phyloP scores from a whole-genome alignment of 768 basidiomycete species.

The Auriscalpium microsporum region DNA sequence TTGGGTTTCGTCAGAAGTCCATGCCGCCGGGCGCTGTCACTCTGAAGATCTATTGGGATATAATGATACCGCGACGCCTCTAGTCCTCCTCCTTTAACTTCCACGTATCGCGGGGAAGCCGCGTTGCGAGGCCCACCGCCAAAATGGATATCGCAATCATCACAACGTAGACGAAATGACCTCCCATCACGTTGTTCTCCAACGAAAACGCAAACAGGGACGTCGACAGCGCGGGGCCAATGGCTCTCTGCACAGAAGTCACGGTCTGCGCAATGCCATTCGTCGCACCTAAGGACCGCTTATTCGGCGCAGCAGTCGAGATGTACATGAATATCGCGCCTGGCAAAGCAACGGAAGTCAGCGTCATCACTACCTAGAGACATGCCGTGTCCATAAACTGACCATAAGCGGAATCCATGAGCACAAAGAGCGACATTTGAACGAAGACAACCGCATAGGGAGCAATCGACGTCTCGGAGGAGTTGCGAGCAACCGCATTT shows the following conservation, averaged over 20 bases:
- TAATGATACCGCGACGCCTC: constrained; percentile 3
- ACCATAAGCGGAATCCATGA: constrained; percentile 25
- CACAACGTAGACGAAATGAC: constrained; percentile 32
- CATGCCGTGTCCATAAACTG: constrained; percentile 1
- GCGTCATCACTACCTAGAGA: background rate
- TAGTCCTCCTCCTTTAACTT: constrained; percentile 3
- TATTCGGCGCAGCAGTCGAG: constrained; percentile 22
- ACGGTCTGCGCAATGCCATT: constrained; percentile 51
- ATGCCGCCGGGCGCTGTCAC: background rate
- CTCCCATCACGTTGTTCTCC: constrained; percentile 35
- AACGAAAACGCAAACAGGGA: constrained; percentile 50
- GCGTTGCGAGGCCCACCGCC: constrained; percentile 12
- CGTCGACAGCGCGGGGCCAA: constrained; percentile 46
- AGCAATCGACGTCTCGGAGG: constrained; percentile 5
- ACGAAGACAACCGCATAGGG: constrained; percentile 20
- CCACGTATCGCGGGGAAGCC: constrained; percentile 18
- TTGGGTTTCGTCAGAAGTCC: no score
- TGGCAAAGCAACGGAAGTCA: constrained; percentile 1
- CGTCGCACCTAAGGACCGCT: constrained; percentile 36
- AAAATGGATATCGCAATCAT: constrained; percentile 12
- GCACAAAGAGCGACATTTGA: constrained; percentile 18
- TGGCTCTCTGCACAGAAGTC: constrained; percentile 37
- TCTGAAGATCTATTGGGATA: background rate
- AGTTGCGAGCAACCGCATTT: constrained; percentile 15
- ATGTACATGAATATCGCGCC: constrained; percentile 26